Evolutionary conservation across 2,329 filamentous ascomycete species (phyloP).

Genomic region (Aspergillus terreus): DNA sequence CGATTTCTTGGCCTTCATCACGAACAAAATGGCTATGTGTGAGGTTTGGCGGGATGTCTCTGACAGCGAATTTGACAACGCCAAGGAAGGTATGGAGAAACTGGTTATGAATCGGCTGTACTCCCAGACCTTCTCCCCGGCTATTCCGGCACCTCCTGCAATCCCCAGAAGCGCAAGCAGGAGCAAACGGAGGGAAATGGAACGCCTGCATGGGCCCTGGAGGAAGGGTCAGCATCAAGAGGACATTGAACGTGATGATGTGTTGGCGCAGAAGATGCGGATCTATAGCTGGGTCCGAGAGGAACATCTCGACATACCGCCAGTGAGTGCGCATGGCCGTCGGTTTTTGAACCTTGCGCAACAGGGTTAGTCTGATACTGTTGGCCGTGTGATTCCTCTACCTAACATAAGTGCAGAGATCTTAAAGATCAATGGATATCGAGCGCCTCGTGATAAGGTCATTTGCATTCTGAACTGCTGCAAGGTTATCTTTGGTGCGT

Average conservation of each 20-base stretch:
- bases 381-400: not conserved
- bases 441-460: conserved; percentile 96
- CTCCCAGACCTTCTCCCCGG: conserved; percentile 91
- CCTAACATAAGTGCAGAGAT: conserved; percentile 60
- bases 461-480: conserved; percentile 98
- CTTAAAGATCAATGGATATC: conserved; percentile 92
- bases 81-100: conserved; percentile 98
- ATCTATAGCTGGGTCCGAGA: conserved; percentile 96
- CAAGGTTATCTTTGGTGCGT: conserved; percentile 92
- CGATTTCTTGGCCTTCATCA: conserved; percentile 94
- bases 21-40: conserved; percentile 96
- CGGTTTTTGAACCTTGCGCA: conserved; percentile 87
- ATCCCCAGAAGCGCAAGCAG: conserved; percentile 57
- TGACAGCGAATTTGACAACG: conserved; percentile 97
- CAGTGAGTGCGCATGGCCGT: conserved; percentile 77
- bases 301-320: conserved; percentile 87
- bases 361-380: conserved; percentile 56
- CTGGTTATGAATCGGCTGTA: conserved; percentile 98
- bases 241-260: conserved; percentile 92
- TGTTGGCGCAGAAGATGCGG: conserved; percentile 92
- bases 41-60: conserved; percentile 96
- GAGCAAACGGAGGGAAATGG: conserved; percentile 64
- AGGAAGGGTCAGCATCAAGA: conserved; percentile 93
- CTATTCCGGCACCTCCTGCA: conserved; percentile 76
- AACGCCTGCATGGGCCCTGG: conserved; percentile 72